phyloP scores from a whole-genome alignment of 441 rosid genomes.

The Raphanus hybrid region DNA sequence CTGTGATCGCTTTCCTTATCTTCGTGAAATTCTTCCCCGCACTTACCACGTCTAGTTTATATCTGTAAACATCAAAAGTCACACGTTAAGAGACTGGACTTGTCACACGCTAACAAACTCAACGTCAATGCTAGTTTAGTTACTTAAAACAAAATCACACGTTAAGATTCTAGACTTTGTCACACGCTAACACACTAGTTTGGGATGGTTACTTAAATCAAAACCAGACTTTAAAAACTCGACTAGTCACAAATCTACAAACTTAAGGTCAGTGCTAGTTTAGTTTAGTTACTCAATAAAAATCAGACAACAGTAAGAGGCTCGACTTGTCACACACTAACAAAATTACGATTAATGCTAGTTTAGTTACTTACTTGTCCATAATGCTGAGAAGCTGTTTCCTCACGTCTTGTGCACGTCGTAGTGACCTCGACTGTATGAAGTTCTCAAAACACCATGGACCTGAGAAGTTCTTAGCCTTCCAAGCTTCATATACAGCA shows the following conservation, averaged over 20 bases:
- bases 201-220: background rate
- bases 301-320: background rate
- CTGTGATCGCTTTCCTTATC: constrained; percentile 90
- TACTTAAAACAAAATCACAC: background rate
- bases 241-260: background rate
- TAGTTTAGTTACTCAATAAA: background rate
- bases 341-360: background rate
- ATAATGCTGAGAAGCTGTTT: constrained; percentile 88
- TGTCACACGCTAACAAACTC: background rate
- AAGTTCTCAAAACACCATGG: constrained; percentile 94
- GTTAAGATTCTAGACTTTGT: constrained; percentile 8
- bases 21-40: constrained; percentile 88
- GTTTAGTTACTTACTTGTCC: constrained; percentile 71
- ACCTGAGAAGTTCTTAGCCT: constrained; percentile 85
- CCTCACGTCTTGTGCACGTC: constrained; percentile 89
- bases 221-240: background rate
- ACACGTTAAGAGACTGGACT: background rate
- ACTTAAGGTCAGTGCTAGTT: background rate
- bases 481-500: constrained; percentile 93
- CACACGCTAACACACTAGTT: constrained; percentile 1
- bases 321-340: constrained; percentile 6
- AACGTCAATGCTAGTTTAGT: constrained; percentile 1
- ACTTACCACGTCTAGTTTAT: constrained; percentile 81
- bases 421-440: constrained; percentile 77
- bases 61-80: constrained; percentile 51